Percentiles rank a stretch among this genome's conserved stretches.
phyloP scores from a whole-genome alignment of 805 yeast species.

The Candida ficus region DNA sequence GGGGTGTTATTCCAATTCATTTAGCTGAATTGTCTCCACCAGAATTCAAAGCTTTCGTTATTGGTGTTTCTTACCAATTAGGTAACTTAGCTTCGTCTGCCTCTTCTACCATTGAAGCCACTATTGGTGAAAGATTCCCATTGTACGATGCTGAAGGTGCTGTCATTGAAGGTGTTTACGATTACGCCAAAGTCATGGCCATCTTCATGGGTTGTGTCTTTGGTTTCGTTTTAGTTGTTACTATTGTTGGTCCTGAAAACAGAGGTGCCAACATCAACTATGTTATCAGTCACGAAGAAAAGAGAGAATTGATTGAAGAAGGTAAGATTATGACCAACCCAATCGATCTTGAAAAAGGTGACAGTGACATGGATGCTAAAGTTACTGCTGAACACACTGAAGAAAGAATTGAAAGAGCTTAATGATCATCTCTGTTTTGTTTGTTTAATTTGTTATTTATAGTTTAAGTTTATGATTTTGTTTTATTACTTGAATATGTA shows the following conservation, averaged over 20 bases:
- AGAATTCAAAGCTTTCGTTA: slow-evolving; percentile 55
- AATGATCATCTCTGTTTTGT: too few relatives aligned
- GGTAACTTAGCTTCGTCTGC: slow-evolving; percentile 68
- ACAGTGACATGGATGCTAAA: slow-evolving; percentile 6
- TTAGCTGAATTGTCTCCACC: slow-evolving; percentile 59
- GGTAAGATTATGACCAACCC: slow-evolving; percentile 22
- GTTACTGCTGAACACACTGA: background rate
- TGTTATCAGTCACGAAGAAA: slow-evolving; percentile 19
- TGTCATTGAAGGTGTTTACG: slow-evolving; percentile 30
- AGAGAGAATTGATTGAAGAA: slow-evolving; percentile 18
- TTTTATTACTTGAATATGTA: too few relatives aligned
- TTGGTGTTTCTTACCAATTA: slow-evolving; percentile 61
- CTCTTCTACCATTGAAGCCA: slow-evolving; percentile 60
- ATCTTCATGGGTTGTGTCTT: slow-evolving; percentile 63
- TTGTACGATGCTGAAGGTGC: slow-evolving; percentile 27
- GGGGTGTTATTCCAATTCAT: slow-evolving; percentile 65
- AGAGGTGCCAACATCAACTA: slow-evolving; percentile 29
- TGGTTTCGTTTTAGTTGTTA: slow-evolving; percentile 43
- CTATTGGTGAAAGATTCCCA: slow-evolving; percentile 54
- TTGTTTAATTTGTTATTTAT: too few relatives aligned
- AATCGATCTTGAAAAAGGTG: background rate
- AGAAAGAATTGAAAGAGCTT: too few relatives aligned
- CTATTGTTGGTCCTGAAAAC: slow-evolving; percentile 59
- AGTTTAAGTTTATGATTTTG: too few relatives aligned
- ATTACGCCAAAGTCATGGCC: slow-evolving; percentile 60